Evolutionary conservation across 495 filamentous ascomycete species (phyloP), one percentile per base, ranked within the genome.

Genomic region (Penicillium coffeae): DNA sequence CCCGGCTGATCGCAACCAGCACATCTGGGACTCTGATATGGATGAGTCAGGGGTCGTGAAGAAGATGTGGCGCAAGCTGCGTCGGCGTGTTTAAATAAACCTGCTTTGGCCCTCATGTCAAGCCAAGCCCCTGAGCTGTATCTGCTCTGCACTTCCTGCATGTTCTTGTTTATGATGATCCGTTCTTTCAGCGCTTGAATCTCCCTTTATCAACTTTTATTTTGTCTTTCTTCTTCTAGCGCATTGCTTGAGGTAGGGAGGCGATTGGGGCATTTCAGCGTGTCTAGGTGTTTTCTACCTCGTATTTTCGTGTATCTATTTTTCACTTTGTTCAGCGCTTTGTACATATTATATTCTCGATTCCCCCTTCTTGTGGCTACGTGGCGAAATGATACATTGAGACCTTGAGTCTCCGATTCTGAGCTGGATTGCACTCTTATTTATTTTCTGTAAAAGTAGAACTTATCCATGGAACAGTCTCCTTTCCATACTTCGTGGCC

Each of bases 61-160:
- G 61, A 79, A 75, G 53, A 67, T 84, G 52, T 83, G 79, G 81
- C 75, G 69, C 42, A 75, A 62, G 51, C 41, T 73, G 19, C 64
- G 68, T 19, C 59, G 55, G 21, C 62, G 58, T 14, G 59, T 48
- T 53, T 76, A 71, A 52, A 47, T 54, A 8, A 20, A 21, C 4
- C 3, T 7, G 4, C 25, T 4, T 4, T 10, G 10, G 25, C 25
- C 25, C 25, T 30, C 5, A 4, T 30, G 4, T 30, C 25, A 10
- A 30, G 25, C 5, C 25, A 10, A 30, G 10, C 10, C 5, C 25
- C 4, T 10, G 25, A 30, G 16, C 15, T 48, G 2, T 36, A 36
- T 46, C 34, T 22, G 13, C 21, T 42, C 43, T 27, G 42, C 12
- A 21, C 49, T 20, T 33, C 14, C 49, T 10, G 25, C 25, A 30